Base-by-base conservation (phyloP, 495 filamentous ascomycete species). In the Xanthoparmelia taractica region DNA sequence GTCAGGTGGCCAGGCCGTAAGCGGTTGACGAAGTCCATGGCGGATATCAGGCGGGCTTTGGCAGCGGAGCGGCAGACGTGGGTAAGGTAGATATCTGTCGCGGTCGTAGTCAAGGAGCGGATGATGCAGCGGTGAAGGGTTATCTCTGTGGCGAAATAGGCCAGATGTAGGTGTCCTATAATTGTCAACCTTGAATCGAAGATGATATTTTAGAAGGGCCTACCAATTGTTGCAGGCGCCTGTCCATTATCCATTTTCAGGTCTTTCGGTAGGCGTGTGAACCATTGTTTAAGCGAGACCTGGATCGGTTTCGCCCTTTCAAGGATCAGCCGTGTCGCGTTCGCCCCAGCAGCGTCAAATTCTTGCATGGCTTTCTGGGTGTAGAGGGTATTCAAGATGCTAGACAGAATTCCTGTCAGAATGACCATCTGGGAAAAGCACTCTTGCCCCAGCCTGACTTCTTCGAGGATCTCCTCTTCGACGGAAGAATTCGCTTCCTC, bases 41-140 rank as follows among this genome's bases (percentile, higher is more conserved):
- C 80, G 27, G 78, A 80, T 62, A 82, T 81, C 18, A 86, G 73
- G 1, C 80, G 77, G 2, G 80, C 81, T 66, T 84, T 83, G 10
- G 83, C 82, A 27, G 94, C 94, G 31, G 87, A 92, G 59, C 94
- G 94, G 75, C 92, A 97, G 70, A 97, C 96, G 77, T 96, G 91
- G 23, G 92, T 83, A 55, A 96, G 84, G 72, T 80, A 80, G 15
- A 75, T 73, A 66, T 82, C 80, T 27, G 75, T 73, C 55, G 77
- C 73, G 25, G 74, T 71, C 3, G 73, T 68, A 29, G 73, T 70
- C 33, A 86, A 73, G 12, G 78, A 80, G 27, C 82, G 79, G 52
- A 86, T 77, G 62, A 86, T 83, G 68, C 77, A 82, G 36, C 84
- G 79, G 70, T 84, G 83, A 8, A 86, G 76, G 47, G 83, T 84